A percentile compares a stretch with the other conserved stretches of the same genome.
Evolutionary conservation across 257 asterid species (phyloP).

Genomic region (Phtheirospermum japonicum): DNA sequence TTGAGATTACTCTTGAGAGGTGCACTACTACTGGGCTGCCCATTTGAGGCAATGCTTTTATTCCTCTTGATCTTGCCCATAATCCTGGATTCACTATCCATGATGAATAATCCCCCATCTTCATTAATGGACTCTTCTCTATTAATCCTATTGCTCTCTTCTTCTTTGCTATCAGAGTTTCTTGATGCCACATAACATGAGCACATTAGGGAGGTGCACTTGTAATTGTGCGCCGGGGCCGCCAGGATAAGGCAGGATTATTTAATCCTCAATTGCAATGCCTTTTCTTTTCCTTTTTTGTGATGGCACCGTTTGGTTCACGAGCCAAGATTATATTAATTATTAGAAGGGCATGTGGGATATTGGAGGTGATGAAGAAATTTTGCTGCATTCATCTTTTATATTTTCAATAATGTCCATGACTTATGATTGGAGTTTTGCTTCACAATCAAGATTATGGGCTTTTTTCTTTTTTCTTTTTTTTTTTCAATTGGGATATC

Average conservation of each 20-base stretch:
- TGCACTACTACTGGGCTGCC: neutral
- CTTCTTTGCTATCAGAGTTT: slow-evolving; percentile 46
- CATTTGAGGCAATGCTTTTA: slow-evolving; percentile 15
- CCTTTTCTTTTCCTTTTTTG: no score
- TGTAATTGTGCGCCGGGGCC: slow-evolving; percentile 34
- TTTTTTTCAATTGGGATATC: no score
- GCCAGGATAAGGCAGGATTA: no score
- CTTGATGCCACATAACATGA: slow-evolving; percentile 65
- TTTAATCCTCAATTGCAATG: neutral
- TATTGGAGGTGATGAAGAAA: no score
- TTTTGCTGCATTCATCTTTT: no score
- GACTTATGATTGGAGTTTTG: no score
- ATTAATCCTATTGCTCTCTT: slow-evolving; percentile 24
- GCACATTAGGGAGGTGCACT: slow-evolving; percentile 59
- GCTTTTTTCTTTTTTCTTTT: no score
- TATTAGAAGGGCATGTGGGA: no score
- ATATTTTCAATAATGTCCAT: no score
- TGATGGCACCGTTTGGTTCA: no score
- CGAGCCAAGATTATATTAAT: no score
- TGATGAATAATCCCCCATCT: slow-evolving; percentile 15
- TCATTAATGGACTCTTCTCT: neutral
- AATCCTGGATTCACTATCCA: slow-evolving; percentile 23
- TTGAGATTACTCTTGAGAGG: slow-evolving; percentile 65
- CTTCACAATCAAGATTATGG: no score
- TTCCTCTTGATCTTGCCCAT: neutral